A percentile compares a stretch with the other conserved stretches of the same genome.
phyloP scores from a whole-genome alignment of 352 stramenopile species.

The Pythium rishiriense region DNA sequence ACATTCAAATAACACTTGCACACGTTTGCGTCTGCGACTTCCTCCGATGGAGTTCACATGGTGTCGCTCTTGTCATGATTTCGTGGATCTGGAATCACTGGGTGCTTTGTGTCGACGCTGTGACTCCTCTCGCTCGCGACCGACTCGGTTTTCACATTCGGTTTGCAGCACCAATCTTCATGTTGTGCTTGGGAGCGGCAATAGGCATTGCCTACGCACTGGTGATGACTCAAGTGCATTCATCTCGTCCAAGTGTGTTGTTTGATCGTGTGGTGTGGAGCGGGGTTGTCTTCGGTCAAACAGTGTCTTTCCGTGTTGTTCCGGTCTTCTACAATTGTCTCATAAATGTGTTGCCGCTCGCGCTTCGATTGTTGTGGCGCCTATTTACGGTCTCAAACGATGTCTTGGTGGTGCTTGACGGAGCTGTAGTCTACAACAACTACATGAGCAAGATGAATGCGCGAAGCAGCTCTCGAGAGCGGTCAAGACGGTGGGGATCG shows the following conservation, averaged over 20 bases:
- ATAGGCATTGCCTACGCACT: background rate
- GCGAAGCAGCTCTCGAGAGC: background rate
- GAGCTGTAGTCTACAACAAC: slow-evolving; percentile 18
- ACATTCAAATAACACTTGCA: slow-evolving; percentile 16
- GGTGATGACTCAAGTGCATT: background rate
- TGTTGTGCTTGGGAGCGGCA: background rate
- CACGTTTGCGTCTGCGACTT: slow-evolving; percentile 23
- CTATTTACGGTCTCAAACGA: slow-evolving; percentile 7
- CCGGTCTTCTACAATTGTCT: slow-evolving; percentile 25
- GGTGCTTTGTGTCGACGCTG: slow-evolving; percentile 6
- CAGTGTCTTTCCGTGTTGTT: background rate
- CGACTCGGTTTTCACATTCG: slow-evolving; percentile 4
- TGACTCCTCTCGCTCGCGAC: slow-evolving; percentile 4
- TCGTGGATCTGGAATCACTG: background rate
- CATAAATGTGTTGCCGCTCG: slow-evolving; percentile 4
- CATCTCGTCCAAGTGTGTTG: background rate
- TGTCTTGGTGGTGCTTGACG: slow-evolving; percentile 18
- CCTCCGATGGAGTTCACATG: slow-evolving; percentile 7
- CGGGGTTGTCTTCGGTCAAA: background rate
- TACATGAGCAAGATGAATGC: background rate
- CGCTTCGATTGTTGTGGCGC: slow-evolving; percentile 15
- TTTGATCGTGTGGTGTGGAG: slow-evolving; percentile 10
- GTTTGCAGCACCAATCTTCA: slow-evolving; percentile 1
- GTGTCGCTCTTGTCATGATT: background rate
- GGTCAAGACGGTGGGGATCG: slow-evolving; percentile 1